phyloP scores from a whole-genome alignment of 345 rosid species.

The Hibiscus syriacus region DNA sequence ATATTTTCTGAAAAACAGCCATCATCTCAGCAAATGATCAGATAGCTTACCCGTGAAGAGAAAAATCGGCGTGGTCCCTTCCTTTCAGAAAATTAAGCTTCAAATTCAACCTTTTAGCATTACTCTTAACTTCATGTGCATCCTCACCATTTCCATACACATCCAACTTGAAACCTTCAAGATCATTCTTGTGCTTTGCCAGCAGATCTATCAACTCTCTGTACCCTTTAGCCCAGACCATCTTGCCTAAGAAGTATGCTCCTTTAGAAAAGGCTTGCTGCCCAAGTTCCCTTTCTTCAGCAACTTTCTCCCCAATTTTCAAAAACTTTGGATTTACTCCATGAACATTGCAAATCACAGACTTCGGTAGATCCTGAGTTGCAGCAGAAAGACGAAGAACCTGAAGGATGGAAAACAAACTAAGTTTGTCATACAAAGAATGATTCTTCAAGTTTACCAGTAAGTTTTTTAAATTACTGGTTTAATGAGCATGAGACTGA shows the following conservation, averaged over 20 bases:
- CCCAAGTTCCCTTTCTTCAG: conserved; percentile 76
- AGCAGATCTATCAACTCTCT: conserved; percentile 83
- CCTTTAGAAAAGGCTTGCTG: conserved; percentile 93
- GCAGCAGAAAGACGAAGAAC: conserved; percentile 97
- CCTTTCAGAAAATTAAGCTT: conserved; percentile 83
- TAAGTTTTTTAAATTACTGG: not conserved
- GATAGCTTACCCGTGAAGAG: conserved; percentile 70
- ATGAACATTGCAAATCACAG: conserved; percentile 88
- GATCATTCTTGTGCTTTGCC: conserved; percentile 69
- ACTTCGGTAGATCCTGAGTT: conserved; percentile 87
- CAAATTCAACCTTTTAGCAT: conserved; percentile 59
- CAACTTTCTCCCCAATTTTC: conserved; percentile 78
- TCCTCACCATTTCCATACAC: conserved; percentile 98
- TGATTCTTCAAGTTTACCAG: not conserved
- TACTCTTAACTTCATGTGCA: conserved; percentile 67
- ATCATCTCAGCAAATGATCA: not conserved
- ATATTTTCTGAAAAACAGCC: not conserved
- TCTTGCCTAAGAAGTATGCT: conserved; percentile 92
- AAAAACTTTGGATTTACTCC: conserved; percentile 96
- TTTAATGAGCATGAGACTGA: not conserved
- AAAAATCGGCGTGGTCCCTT: conserved; percentile 90
- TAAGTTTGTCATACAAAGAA: not conserved
- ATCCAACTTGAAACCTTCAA: conserved; percentile 76
- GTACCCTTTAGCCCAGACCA: conserved; percentile 99
- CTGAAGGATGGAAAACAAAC: conserved; percentile 29